A percentile compares a stretch with the other conserved stretches of the same genome.
These are phyloP conservation scores for Corallochytrium limacisporum DNA, from an alignment of 78 protist genomes.

Conservation along the genomic window DNA sequence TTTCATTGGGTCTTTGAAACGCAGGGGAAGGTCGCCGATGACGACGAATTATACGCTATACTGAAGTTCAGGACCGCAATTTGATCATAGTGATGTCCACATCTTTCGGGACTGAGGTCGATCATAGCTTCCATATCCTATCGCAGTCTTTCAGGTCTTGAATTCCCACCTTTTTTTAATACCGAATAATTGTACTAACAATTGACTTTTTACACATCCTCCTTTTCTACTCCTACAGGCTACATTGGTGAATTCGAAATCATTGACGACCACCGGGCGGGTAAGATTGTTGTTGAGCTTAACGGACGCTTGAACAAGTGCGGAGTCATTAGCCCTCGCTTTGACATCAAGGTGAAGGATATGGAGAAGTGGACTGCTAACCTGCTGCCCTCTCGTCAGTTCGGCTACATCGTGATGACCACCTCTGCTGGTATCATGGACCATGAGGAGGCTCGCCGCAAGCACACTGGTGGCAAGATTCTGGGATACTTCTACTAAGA, in stretches of 20 bases:
- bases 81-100: too few relatives aligned
- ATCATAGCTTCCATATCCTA: background rate
- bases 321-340: conserved; percentile 97
- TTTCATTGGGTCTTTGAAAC: too few relatives aligned
- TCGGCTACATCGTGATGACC: conserved; percentile 95
- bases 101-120: too few relatives aligned
- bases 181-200: too few relatives aligned
- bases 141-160: background rate
- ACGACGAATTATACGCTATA: too few relatives aligned
- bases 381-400: conserved; percentile 97
- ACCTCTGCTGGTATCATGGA: conserved; percentile 99
- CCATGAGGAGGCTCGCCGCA: conserved; percentile 92
- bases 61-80: too few relatives aligned
- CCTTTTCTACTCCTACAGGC: conserved; percentile 29
- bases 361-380: conserved; percentile 67
- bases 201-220: background rate
- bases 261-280: conserved; percentile 98
- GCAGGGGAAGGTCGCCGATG: too few relatives aligned
- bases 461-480: conserved; percentile 95
- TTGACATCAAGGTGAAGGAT: conserved; percentile 52
- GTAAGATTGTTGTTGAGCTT: conserved; percentile 95
- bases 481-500: conserved; percentile 88
- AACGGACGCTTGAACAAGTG: conserved; percentile 99
- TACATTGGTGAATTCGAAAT: conserved; percentile 99
- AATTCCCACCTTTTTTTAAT: too few relatives aligned